These are phyloP conservation scores for Trichoderma guizhouense DNA, from an alignment of 2,329 filamentous ascomycete genomes.

Conservation along the genomic window DNA sequence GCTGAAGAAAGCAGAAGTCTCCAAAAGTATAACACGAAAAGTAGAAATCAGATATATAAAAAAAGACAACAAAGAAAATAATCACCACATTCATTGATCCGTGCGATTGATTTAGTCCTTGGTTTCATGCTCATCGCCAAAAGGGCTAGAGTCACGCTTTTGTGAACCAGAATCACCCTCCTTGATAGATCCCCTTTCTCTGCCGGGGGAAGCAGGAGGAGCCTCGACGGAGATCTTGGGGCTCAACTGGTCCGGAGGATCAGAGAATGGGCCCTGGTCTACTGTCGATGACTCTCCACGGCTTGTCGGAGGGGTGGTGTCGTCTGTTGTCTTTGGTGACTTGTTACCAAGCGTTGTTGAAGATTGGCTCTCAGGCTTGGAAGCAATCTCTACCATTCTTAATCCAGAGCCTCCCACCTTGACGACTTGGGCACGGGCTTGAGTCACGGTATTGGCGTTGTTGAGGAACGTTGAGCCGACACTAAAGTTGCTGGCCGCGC, in stretches of 20 bases:
- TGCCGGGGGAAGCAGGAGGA: neutral
- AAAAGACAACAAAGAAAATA: neutral
- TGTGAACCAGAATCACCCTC: slow-evolving; percentile 27
- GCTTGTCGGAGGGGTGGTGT: slow-evolving; percentile 29
- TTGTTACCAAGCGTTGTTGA: slow-evolving; percentile 21
- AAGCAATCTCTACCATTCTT: slow-evolving; percentile 44
- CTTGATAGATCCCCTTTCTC: neutral
- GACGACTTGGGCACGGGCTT: slow-evolving; percentile 57
- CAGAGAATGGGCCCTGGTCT: slow-evolving; percentile 59
- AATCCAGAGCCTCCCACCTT: slow-evolving; percentile 49
- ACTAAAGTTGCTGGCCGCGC: slow-evolving; percentile 59
- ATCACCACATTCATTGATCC: neutral
- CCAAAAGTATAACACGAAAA: slow-evolving; percentile 26
- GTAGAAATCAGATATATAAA: slow-evolving; percentile 8
- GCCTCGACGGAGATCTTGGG: slow-evolving; percentile 3
- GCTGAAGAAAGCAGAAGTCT: slow-evolving; percentile 24
- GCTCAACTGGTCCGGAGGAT: slow-evolving; percentile 43
- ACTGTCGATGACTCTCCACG: slow-evolving; percentile 44
- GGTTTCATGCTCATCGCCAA: slow-evolving; percentile 57
- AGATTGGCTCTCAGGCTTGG: slow-evolving; percentile 36
- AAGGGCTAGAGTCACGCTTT: slow-evolving; percentile 45
- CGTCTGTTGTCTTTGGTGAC: neutral
- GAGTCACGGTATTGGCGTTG: slow-evolving; percentile 58
- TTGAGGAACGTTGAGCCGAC: slow-evolving; percentile 67
- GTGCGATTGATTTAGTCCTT: slow-evolving; percentile 39